Conservation (phyloP, 2,329 filamentous ascomycete species). For the Beauveria sp. region DNA sequence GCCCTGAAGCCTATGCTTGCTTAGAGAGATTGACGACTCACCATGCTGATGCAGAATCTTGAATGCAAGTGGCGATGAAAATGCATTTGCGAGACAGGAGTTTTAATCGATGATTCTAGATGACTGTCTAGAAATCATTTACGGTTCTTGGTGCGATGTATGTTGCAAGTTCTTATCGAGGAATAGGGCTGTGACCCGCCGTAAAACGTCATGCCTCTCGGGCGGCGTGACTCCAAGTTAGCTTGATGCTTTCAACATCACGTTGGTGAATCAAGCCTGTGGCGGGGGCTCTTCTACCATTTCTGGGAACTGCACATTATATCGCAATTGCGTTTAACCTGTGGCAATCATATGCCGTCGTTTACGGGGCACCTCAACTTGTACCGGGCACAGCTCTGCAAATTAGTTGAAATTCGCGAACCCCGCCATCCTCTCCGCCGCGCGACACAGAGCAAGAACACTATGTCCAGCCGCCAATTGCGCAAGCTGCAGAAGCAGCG, state of each 20-base stretch:
- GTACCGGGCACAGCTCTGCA: neutral
- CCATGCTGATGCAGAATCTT: too few species aligned
- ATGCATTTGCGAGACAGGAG: too few species aligned
- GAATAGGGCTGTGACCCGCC: slow-evolving; percentile 2
- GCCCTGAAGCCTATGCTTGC: too few species aligned
- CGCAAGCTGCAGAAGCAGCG: slow-evolving; percentile 45
- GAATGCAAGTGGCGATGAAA: too few species aligned
- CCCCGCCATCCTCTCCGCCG: slow-evolving; percentile 4
- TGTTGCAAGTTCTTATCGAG: neutral
- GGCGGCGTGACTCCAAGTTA: slow-evolving; percentile 7
- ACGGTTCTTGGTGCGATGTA: too few species aligned
- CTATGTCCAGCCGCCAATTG: slow-evolving; percentile 45
- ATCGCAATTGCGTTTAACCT: neutral
- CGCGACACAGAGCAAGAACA: slow-evolving; percentile 12
- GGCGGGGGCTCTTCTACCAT: neutral
- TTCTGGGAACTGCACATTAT: neutral
- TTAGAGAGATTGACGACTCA: too few species aligned
- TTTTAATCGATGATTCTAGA: too few species aligned
- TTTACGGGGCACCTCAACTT: too few species aligned
- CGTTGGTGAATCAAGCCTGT: neutral
- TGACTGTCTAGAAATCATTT: too few species aligned
- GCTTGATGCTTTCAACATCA: neutral
- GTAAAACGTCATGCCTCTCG: slow-evolving; percentile 1
- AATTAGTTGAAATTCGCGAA: neutral
- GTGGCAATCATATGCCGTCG: too few species aligned